Evolutionary conservation across 2,329 filamentous ascomycete genomes (phyloP).

Genomic region (Calonectria montana): DNA sequence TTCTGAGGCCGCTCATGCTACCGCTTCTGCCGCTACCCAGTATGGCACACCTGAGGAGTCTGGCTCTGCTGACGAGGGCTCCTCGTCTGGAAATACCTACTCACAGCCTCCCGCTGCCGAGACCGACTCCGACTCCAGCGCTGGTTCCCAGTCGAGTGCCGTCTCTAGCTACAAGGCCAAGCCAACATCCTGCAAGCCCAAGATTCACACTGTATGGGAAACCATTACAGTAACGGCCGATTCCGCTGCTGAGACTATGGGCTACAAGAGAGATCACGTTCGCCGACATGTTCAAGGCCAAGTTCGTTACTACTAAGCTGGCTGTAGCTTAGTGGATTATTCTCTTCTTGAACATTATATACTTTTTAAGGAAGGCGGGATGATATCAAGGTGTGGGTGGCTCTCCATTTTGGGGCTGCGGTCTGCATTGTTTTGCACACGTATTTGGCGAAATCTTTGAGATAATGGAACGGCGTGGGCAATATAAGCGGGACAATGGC

Average conservation of each 20-base stretch:
- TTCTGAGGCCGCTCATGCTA: not conserved
- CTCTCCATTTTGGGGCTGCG: not conserved
- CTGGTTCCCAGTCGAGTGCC: constrained; percentile 28
- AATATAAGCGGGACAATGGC: constrained; percentile 3
- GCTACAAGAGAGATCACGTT: constrained; percentile 39
- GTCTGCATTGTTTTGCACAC: constrained; percentile 1
- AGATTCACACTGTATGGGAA: constrained; percentile 54
- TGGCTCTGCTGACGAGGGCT: constrained; percentile 1
- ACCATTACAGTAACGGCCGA: constrained; percentile 57
- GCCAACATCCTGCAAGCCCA: constrained; percentile 41
- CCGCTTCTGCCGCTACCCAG: constrained; percentile 26
- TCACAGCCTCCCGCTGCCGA: constrained; percentile 20
- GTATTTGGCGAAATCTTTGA: constrained; percentile 19
- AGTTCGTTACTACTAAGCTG: constrained; percentile 45
- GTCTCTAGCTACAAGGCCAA: constrained; percentile 30
- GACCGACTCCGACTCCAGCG: constrained; percentile 35
- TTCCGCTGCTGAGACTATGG: constrained; percentile 31
- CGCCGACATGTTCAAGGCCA: constrained; percentile 54
- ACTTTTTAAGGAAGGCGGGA: not conserved
- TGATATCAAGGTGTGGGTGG: not conserved
- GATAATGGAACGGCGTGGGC: constrained; percentile 7
- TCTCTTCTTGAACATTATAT: constrained; percentile 27
- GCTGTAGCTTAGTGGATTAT: not conserved
- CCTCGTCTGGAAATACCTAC: constrained; percentile 21
- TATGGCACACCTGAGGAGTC: constrained; percentile 23